These are phyloP conservation scores for Amanita muscaria DNA, from an alignment of 768 basidiomycete genomes.

Conservation along the genomic window DNA sequence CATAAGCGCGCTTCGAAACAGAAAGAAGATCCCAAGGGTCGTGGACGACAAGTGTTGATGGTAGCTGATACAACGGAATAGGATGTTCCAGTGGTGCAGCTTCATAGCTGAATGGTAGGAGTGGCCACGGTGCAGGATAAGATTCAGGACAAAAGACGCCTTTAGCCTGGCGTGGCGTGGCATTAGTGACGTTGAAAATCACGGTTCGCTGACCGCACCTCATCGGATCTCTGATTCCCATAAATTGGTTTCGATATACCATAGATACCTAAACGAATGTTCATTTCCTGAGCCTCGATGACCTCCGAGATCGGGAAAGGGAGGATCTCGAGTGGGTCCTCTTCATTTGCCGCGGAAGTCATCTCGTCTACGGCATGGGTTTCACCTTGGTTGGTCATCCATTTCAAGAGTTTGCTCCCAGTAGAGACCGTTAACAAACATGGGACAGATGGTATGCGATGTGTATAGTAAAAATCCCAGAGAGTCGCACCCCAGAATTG, in stretches of 20 bases:
- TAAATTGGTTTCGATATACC: background rate
- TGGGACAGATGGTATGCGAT: slow-evolving; percentile 15
- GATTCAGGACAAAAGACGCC: slow-evolving; percentile 23
- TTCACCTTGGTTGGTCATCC: slow-evolving; percentile 28
- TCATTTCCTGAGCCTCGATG: slow-evolving; percentile 15
- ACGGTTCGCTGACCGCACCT: too few relatives aligned
- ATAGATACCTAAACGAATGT: slow-evolving; percentile 4
- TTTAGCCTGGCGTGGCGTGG: slow-evolving; percentile 2
- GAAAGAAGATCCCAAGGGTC: slow-evolving; percentile 14
- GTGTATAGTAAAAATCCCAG: slow-evolving; percentile 31
- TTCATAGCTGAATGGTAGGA: slow-evolving; percentile 25
- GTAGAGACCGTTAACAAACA: slow-evolving; percentile 18
- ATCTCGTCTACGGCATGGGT: slow-evolving; percentile 24
- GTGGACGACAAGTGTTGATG: slow-evolving; percentile 17
- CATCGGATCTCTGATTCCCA: too few relatives aligned
- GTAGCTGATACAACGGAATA: slow-evolving; percentile 19
- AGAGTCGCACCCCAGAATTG: slow-evolving; percentile 36
- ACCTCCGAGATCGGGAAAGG: slow-evolving; percentile 21
- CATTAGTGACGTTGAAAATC: background rate
- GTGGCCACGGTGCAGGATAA: slow-evolving; percentile 33
- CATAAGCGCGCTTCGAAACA: background rate
- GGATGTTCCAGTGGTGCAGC: slow-evolving; percentile 15
- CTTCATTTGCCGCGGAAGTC: slow-evolving; percentile 26
- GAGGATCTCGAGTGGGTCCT: slow-evolving; percentile 22
- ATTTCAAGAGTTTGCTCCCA: slow-evolving; percentile 27